Base-by-base conservation (phyloP, 257 asterid species). In the Fraxinus pennsylvanica region DNA sequence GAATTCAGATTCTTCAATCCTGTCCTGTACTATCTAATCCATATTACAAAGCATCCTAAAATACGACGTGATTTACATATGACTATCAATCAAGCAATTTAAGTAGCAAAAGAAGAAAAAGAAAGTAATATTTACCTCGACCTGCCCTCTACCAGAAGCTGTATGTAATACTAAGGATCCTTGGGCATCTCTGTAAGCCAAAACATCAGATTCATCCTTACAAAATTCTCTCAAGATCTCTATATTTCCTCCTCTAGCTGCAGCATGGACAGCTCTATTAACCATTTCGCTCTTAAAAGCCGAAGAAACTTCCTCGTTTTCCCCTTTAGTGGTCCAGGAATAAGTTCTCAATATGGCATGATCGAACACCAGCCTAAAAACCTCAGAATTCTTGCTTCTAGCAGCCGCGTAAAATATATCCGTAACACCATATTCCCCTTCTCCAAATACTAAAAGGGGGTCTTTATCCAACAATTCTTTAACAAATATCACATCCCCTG, bases 361-460 rank as follows among this genome's bases (percentile, higher is more conserved):
- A 74, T 88, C 96, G 71, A 90, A 83, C 74, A 93, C 17, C 66
- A 89, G 13, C 91, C 87, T 82, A 47, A 95, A 95, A 70, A 89
- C 96, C 72, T 87, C 91, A 4, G 78, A 73, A 35, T 79, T 86
- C 87, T 72, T 84, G 76, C 99, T 87, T 86, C 97, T 87, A 14
- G 97, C 91, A 0, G 96, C 98, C 1, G 97, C 98, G 72, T 95
- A 93, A 1, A 95, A 82, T 7, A 96, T 80, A 85, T 96, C 99
- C 0, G 94, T 91, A 29, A 90, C 97, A 25, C 99, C 97, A 78
- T 89, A 95, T 33, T 95, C 99, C 12, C 99, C 96, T 79, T 93
- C 99, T n/a, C 99, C 99, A 43, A 91, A 95, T 76, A 91, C 97
- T 77, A 95, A 82, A n/a, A 86, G 79, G 0, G 94, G 94, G 27